A percentile compares a stretch with the other conserved stretches of the same genome.
phyloP scores from a whole-genome alignment of 2,329 filamentous ascomycete genomes.

The Monosporascus sp. region DNA sequence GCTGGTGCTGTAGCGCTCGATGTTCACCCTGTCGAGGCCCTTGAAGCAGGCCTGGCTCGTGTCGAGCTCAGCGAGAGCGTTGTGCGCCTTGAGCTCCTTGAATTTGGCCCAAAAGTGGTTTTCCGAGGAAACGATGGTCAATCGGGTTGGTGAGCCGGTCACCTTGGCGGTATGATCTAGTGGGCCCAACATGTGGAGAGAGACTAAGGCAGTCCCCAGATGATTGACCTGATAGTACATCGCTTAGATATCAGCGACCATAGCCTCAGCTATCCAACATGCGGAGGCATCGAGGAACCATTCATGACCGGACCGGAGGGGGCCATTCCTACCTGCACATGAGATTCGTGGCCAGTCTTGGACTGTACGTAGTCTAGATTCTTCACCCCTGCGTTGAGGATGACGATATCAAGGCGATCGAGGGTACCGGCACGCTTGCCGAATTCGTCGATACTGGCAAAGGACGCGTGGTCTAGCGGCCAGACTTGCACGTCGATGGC shows the following conservation, averaged over 20 bases:
- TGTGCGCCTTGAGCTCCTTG: constrained; percentile 2
- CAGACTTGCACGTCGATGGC: constrained; percentile 11
- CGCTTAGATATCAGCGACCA: background rate
- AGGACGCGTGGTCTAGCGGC: constrained; percentile 12
- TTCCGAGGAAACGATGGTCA: constrained; percentile 9
- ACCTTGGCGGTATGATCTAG: background rate
- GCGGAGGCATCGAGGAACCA: too few relatives aligned
- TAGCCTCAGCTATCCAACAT: too few relatives aligned
- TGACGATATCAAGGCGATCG: too few relatives aligned
- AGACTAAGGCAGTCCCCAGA: constrained; percentile 15
- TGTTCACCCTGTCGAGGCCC: constrained; percentile 1
- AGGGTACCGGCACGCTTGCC: constrained; percentile 4
- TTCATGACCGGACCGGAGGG: too few relatives aligned
- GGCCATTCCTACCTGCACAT: constrained; percentile 6
- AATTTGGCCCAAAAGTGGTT: constrained; percentile 11
- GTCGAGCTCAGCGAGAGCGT: constrained; percentile 6
- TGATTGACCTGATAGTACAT: constrained; percentile 5
- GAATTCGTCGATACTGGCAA: constrained; percentile 10
- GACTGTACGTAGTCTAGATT: constrained; percentile 8
- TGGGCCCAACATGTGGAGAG: constrained; percentile 8
- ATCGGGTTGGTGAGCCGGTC: constrained; percentile 1
- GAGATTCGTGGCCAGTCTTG: constrained; percentile 12
- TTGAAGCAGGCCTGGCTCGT: constrained; percentile 4
- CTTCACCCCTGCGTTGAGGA: constrained; percentile 16
- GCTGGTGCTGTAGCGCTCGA: constrained; percentile 7